Conservation (phyloP, 306 rosid species). For the Gleditsia sinensis region DNA sequence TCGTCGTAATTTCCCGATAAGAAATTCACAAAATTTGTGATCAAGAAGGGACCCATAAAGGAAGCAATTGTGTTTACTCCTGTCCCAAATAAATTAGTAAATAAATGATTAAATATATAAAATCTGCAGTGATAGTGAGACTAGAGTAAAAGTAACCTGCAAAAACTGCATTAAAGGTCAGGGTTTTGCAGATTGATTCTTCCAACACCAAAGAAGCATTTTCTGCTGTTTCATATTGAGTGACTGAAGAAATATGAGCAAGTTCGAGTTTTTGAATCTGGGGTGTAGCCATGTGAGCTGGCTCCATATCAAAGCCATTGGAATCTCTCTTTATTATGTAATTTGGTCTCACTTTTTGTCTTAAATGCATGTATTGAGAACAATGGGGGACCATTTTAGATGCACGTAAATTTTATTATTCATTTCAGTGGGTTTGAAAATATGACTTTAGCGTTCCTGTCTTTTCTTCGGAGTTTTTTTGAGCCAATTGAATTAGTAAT, state of each 20-base stretch:
- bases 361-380: no score
- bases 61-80: constrained; percentile 82
- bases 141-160: constrained; percentile 55
- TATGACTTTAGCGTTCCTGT: no score
- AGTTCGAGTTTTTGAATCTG: constrained; percentile 64
- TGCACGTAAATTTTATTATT: no score
- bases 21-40: constrained; percentile 75
- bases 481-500: no score
- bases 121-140: background rate
- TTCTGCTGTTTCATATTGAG: constrained; percentile 70
- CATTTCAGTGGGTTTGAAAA: no score
- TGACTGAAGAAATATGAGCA: constrained; percentile 64
- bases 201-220: constrained; percentile 58
- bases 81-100: constrained; percentile 25
- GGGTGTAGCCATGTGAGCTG: constrained; percentile 76
- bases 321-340: no score
- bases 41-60: constrained; percentile 74
- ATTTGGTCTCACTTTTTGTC: no score
- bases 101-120: background rate
- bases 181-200: constrained; percentile 61
- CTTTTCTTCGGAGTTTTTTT: no score
- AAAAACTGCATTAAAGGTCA: constrained; percentile 69
- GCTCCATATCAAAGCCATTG: constrained; percentile 77
- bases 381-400: no score
- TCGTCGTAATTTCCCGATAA: constrained; percentile 44